Base-by-base conservation (phyloP, 2,329 filamentous ascomycete genomes). In the Botrytis sinoallii region DNA sequence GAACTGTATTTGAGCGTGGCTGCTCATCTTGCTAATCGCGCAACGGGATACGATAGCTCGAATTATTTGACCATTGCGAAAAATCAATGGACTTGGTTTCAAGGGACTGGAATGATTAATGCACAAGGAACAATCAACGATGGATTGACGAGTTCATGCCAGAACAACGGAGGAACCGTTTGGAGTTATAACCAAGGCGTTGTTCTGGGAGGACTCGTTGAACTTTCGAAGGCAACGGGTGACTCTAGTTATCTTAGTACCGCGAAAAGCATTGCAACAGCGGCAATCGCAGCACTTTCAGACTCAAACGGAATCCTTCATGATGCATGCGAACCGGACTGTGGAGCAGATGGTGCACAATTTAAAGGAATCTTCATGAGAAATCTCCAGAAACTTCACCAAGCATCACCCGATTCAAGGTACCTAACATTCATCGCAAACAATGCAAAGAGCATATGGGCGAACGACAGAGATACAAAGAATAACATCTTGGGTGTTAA, bases 291-390 rank as follows among this genome's bases (percentile, higher is more conserved):
- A 16, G 76, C 82, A 48, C 81, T 89, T 4, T 78, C 84, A 16
- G 83, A 86, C 75, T 75, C 80, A 0, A 81, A 85, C 70, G 84
- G 84, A 25, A 82, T 90, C n/a, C 82, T 91, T 4, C 85, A 85
- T 75, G 88, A 90, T 73, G 76, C 80, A 12, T 90, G 88, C 76
- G 88, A 90, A 77, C 78, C 79, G 0, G 85, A 85, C 8, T 81
- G 79, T 42, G 79, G 79, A 4, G 81, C 79, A n/a, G 87, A 90
- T 75, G 88, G 85, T 1, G 84, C 87, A 40, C 89, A 92, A 77
- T 94, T 94, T 85, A 94, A 94, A 82, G 92, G 92, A 4, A 84
- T 93, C 44, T 93, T 93, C 77, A 85, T 89, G 67, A 86, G 90
- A 38, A 92, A 93, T 79, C 82, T 93, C 25, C 84, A 85, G 63